Conservation (phyloP, 208 protist species). For the Trypanosoma cruzi region DNA sequence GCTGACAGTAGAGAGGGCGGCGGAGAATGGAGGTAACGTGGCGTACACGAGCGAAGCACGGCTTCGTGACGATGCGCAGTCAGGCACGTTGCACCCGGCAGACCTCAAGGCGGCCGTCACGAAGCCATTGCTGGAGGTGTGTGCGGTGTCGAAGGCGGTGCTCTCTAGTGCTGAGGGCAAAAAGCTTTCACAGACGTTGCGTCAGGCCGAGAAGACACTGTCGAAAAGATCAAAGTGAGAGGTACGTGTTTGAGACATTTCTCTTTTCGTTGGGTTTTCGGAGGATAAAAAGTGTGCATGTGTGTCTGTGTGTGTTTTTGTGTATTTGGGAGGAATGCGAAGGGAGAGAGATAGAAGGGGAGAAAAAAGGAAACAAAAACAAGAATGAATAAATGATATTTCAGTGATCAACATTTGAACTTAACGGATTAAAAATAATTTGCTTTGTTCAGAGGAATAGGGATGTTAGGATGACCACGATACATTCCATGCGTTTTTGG, state of each 20-base stretch:
- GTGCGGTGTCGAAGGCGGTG: conserved; percentile 34
- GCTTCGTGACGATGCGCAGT: conserved; percentile 65
- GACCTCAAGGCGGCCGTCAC: conserved; percentile 94
- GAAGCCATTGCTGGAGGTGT: conserved; percentile 49
- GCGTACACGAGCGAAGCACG: conserved; percentile 43
- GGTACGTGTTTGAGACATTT: too few species aligned
- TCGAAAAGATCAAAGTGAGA: conserved; percentile 49
- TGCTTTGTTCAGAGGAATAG: not conserved
- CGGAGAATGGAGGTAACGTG: conserved; percentile 65
- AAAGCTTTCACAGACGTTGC: conserved; percentile 58
- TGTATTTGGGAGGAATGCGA: not conserved
- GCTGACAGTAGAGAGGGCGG: conserved; percentile 54
- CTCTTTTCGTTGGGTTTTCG: not conserved
- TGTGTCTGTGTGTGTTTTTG: too few species aligned
- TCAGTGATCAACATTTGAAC: not conserved
- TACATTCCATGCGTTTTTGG: not conserved
- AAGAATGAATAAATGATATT: not conserved
- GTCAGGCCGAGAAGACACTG: conserved; percentile 83
- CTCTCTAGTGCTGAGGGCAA: conserved; percentile 63
- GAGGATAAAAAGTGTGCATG: not conserved
- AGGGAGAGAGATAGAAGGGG: not conserved
- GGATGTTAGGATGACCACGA: not conserved
- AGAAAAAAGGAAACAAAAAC: not conserved
- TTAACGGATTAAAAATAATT: not conserved
- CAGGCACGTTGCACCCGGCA: conserved; percentile 82